A percentile compares a stretch with the other conserved stretches of the same genome.
phyloP scores from a whole-genome alignment of 805 yeast genomes.

The Starmerella vaccinii region DNA sequence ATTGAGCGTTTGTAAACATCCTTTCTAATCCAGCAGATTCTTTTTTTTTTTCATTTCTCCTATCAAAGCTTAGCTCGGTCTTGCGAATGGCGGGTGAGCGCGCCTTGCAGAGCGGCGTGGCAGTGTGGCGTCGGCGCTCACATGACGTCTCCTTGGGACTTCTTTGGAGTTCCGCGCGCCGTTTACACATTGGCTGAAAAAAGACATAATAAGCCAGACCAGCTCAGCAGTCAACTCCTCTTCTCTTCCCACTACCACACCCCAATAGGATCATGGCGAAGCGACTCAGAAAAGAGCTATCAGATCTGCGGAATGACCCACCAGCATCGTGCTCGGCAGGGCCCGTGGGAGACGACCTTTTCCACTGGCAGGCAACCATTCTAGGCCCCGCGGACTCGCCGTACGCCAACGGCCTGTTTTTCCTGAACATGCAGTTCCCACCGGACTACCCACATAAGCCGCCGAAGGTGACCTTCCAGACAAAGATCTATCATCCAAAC shows the following conservation, averaged over 20 bases:
- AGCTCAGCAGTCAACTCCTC: background rate
- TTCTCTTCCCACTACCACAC: background rate
- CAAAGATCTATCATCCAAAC: constrained; percentile 95
- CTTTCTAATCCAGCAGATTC: too few relatives aligned
- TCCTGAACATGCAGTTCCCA: constrained; percentile 93
- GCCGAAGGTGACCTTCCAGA: constrained; percentile 84
- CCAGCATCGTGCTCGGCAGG: constrained; percentile 99
- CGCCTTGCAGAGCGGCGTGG: background rate
- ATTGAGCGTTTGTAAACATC: too few relatives aligned
- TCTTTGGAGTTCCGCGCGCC: constrained; percentile 4
- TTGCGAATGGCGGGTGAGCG: too few relatives aligned
- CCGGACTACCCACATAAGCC: constrained; percentile 99
- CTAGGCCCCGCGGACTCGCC: constrained; percentile 97
- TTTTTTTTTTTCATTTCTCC: too few relatives aligned
- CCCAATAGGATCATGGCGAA: constrained; percentile 60
- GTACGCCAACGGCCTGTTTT: constrained; percentile 84
- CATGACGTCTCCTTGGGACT: background rate
- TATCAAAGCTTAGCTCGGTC: too few relatives aligned
- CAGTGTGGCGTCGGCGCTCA: background rate
- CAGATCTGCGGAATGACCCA: constrained; percentile 94
- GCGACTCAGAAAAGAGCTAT: constrained; percentile 91
- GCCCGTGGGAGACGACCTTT: constrained; percentile 94
- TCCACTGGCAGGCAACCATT: constrained; percentile 99
- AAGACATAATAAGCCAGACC: background rate
- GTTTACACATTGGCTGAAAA: constrained; percentile 5